Percentiles rank a stretch among this genome's conserved stretches.
Conservation (phyloP, 1,284 basidiomycete genomes). For the Ustilago shanxiensis region DNA sequence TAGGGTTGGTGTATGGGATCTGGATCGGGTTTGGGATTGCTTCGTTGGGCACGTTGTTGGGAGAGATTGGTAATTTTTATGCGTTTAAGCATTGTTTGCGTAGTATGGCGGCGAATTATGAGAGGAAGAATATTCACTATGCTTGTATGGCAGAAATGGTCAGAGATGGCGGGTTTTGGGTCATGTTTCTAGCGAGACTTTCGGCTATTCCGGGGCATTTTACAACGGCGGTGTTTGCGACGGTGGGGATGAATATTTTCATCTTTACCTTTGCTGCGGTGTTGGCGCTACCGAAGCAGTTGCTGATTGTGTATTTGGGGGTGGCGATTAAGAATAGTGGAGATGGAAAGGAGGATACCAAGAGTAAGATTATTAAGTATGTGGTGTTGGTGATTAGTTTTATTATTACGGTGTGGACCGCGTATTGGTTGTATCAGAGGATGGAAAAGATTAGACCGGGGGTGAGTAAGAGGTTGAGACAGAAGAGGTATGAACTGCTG, state of each 20-base stretch:
- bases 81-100: slow-evolving; percentile 78
- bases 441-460: slow-evolving; percentile 82
- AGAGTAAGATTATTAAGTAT: slow-evolving; percentile 66
- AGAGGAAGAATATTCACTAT: slow-evolving; percentile 80
- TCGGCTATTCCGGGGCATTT: slow-evolving; percentile 74
- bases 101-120: slow-evolving; percentile 78
- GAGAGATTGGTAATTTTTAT: slow-evolving; percentile 65
- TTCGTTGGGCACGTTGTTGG: slow-evolving; percentile 59
- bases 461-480: slow-evolving; percentile 76
- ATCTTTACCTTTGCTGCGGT: slow-evolving; percentile 80
- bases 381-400: slow-evolving; percentile 63
- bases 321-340: slow-evolving; percentile 63
- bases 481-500: slow-evolving; percentile 74
- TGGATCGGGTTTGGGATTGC: slow-evolving; percentile 67
- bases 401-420: slow-evolving; percentile 80
- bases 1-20: slow-evolving; percentile 76
- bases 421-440: slow-evolving; percentile 83
- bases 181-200: slow-evolving; percentile 63
- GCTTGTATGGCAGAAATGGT: slow-evolving; percentile 82
- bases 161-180: slow-evolving; percentile 80
- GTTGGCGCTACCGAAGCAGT: slow-evolving; percentile 80
- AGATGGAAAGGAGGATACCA: slow-evolving; percentile 52
- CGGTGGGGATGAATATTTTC: slow-evolving; percentile 79
- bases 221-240: slow-evolving; percentile 80
- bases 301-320: slow-evolving; percentile 68